A percentile compares a stretch with the other conserved stretches of the same genome.
These are phyloP conservation scores for Claviceps quebecensis DNA, from an alignment of 2,329 filamentous ascomycete genomes.

Conservation along the genomic window DNA sequence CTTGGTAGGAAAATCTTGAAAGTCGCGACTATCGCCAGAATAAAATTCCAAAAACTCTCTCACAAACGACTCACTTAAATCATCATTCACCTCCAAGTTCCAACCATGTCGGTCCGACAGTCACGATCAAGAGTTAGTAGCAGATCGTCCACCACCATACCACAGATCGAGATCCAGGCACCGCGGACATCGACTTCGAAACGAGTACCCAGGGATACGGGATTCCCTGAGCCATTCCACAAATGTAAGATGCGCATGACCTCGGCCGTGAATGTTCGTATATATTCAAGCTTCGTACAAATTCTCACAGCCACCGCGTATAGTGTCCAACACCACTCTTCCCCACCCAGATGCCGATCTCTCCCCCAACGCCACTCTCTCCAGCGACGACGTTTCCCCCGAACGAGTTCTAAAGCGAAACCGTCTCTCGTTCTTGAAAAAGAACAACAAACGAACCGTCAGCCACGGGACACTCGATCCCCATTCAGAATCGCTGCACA, in stretches of 20 bases:
- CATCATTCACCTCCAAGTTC: background rate
- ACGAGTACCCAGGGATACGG: conserved; percentile 27
- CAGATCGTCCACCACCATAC: conserved; percentile 2
- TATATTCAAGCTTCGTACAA: background rate
- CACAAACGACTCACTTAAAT: background rate
- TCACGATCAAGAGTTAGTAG: conserved; percentile 2
- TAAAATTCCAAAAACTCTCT: background rate
- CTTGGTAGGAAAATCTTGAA: background rate
- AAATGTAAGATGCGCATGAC: conserved; percentile 22
- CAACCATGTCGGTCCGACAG: conserved; percentile 3
- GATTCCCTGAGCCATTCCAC: conserved; percentile 37
- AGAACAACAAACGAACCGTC: conserved; percentile 32
- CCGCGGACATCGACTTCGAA: conserved; percentile 12
- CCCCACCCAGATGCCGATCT: conserved; percentile 49
- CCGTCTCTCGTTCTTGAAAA: conserved; percentile 31
- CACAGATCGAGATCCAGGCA: conserved; percentile 16
- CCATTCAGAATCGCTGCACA: conserved; percentile 19
- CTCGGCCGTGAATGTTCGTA: background rate
- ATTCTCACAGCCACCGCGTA: background rate
- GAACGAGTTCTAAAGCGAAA: conserved; percentile 27
- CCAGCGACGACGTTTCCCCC: conserved; percentile 36
- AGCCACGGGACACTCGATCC: conserved; percentile 31
- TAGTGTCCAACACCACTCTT: conserved; percentile 44
- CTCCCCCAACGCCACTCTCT: conserved; percentile 41
- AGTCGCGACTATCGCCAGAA: background rate